A percentile compares a stretch with the other conserved stretches of the same genome.
Conservation (phyloP, 2,329 filamentous ascomycete genomes). For the Microdochium trichocladiopsis region DNA sequence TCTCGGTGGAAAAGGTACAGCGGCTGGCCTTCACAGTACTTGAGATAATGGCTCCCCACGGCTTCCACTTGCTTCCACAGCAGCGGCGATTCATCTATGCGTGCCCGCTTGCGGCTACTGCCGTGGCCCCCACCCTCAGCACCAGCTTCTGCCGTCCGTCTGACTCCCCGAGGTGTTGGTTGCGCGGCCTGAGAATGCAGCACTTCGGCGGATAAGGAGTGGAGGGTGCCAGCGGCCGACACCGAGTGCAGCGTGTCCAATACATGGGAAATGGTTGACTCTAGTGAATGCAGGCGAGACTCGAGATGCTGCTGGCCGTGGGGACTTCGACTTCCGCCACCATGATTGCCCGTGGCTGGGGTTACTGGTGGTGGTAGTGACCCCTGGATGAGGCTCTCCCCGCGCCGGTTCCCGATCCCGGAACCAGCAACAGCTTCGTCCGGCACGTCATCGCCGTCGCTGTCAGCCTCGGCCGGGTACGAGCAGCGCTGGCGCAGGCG, state of each 20-base stretch:
- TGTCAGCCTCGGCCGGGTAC: not conserved
- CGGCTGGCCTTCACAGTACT: not conserved
- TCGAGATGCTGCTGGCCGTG: not conserved
- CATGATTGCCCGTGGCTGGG: no score
- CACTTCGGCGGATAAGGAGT: not conserved
- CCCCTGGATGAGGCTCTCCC: not conserved
- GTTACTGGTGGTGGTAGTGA: no score
- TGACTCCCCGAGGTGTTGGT: not conserved
- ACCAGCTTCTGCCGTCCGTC: not conserved
- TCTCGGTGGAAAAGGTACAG: not conserved
- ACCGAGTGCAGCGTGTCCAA: not conserved
- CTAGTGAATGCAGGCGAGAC: not conserved
- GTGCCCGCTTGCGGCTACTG: not conserved
- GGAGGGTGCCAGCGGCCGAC: not conserved
- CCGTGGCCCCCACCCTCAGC: not conserved
- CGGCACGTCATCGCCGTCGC: not conserved
- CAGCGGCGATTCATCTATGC: not conserved
- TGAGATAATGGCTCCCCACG: not conserved
- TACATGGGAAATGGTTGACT: not conserved
- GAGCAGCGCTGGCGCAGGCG: not conserved
- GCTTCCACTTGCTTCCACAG: not conserved
- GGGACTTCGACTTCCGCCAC: not conserved
- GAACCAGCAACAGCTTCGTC: not conserved
- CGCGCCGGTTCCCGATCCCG: not conserved
- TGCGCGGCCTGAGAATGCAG: not conserved